phyloP scores from a whole-genome alignment of 2,329 filamentous ascomycete genomes.

The Xylariaceae sp. region DNA sequence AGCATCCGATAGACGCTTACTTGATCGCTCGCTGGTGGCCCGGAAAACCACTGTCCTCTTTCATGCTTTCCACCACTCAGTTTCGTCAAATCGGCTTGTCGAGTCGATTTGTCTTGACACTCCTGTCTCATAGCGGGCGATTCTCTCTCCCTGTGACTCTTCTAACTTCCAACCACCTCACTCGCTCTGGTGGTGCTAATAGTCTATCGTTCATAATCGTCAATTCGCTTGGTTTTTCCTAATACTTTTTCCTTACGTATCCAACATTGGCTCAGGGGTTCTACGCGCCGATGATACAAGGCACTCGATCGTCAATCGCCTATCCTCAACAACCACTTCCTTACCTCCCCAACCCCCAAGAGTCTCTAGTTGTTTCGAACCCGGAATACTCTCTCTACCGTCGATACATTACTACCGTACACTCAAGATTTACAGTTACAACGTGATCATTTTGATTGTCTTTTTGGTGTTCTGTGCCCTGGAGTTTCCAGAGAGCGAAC shows the following conservation, averaged over 20 bases:
- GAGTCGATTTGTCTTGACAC: slow-evolving; percentile 6
- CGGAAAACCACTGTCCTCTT: background rate
- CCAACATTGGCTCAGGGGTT: slow-evolving; percentile 21
- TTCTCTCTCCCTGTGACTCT: slow-evolving; percentile 28
- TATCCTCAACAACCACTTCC: slow-evolving; percentile 3
- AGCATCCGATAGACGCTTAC: background rate
- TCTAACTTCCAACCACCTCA: slow-evolving; percentile 50
- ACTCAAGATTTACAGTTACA: too few relatives aligned
- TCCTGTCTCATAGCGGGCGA: slow-evolving; percentile 16
- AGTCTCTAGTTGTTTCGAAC: background rate
- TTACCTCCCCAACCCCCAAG: background rate
- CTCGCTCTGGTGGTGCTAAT: slow-evolving; percentile 60
- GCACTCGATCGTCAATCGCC: slow-evolving; percentile 13
- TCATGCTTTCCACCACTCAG: background rate
- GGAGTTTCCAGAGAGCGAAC: background rate
- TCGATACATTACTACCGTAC: background rate
- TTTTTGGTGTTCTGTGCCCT: slow-evolving; percentile 1
- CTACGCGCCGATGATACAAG: slow-evolving; percentile 1
- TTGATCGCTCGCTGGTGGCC: background rate
- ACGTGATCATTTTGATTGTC: background rate
- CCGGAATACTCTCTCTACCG: slow-evolving; percentile 8
- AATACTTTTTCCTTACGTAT: slow-evolving; percentile 25
- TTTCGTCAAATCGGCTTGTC: background rate
- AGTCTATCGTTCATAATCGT: slow-evolving; percentile 42
- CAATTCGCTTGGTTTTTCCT: slow-evolving; percentile 26